These are phyloP conservation scores for Leccinum laetum DNA, from an alignment of 1,284 basidiomycete genomes.

Conservation along the genomic window DNA sequence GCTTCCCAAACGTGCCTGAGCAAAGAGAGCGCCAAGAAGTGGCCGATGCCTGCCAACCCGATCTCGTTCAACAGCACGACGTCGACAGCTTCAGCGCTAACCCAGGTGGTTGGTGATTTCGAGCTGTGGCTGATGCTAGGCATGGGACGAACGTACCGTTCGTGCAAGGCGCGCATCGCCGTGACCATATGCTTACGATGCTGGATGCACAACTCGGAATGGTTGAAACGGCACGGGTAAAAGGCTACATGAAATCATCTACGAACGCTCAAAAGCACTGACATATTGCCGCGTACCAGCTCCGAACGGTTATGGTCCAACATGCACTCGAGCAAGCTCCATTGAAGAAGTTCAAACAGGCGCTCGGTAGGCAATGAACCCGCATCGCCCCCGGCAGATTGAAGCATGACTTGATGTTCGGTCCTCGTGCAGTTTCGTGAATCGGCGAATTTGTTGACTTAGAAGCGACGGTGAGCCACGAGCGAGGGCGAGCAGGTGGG, in stretches of 20 bases:
- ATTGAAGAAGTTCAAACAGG: too few relatives aligned
- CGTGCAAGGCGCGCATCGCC: constrained; percentile 73
- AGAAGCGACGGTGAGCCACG: too few relatives aligned
- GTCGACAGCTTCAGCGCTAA: constrained; percentile 64
- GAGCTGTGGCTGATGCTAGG: neutral
- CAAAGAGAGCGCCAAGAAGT: constrained; percentile 85
- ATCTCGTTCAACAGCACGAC: constrained; percentile 91
- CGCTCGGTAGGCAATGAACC: too few relatives aligned
- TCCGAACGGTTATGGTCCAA: too few relatives aligned
- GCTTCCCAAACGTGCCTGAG: constrained; percentile 40
- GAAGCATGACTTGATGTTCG: too few relatives aligned
- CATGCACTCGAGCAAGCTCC: too few relatives aligned
- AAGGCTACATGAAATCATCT: constrained; percentile 49
- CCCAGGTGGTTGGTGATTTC: neutral
- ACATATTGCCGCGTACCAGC: too few relatives aligned
- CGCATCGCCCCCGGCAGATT: too few relatives aligned
- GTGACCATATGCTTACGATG: constrained; percentile 82
- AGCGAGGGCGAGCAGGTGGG: too few relatives aligned
- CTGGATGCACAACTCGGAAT: constrained; percentile 71
- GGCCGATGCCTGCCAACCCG: constrained; percentile 95
- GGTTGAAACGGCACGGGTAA: constrained; percentile 82
- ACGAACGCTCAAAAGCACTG: too few relatives aligned
- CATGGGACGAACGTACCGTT: constrained; percentile 41
- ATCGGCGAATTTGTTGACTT: too few relatives aligned
- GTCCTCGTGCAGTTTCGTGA: too few relatives aligned